These are phyloP conservation scores for Elasticomyces elasticus DNA, from an alignment of 495 filamentous ascomycete genomes.

Conservation along the genomic window DNA sequence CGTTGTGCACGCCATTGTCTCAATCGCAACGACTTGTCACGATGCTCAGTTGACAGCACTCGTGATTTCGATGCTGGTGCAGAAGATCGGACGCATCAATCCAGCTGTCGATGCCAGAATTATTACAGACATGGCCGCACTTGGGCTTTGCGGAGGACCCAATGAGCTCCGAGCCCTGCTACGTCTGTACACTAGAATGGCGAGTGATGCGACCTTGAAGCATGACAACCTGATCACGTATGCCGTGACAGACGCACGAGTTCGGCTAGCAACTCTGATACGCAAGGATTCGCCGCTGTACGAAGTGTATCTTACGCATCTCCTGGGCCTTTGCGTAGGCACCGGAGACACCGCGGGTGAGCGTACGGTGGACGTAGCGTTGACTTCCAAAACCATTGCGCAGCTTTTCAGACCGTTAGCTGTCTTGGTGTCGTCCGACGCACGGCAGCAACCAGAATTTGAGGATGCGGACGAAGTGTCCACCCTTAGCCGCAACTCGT, in stretches of 20 bases:
- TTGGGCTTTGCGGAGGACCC: constrained; percentile 65
- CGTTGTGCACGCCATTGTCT: constrained; percentile 80
- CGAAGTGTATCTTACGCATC: constrained; percentile 66
- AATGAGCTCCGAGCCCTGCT: constrained; percentile 75
- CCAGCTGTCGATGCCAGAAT: constrained; percentile 68
- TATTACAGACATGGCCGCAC: constrained; percentile 63
- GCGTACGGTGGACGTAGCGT: constrained; percentile 60
- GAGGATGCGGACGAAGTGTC: constrained; percentile 43
- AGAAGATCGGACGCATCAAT: constrained; percentile 80
- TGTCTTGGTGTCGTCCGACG: constrained; percentile 51
- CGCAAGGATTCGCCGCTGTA: constrained; percentile 58
- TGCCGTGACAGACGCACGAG: constrained; percentile 63
- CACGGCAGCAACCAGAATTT: constrained; percentile 42
- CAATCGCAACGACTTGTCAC: constrained; percentile 65
- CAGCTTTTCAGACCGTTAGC: constrained; percentile 76
- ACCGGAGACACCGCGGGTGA: constrained; percentile 66
- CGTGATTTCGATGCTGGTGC: constrained; percentile 89
- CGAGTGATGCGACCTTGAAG: constrained; percentile 59
- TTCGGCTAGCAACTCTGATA: constrained; percentile 61
- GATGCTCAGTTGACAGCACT: constrained; percentile 90
- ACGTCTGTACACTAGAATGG: constrained; percentile 66
- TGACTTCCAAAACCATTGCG: constrained; percentile 73
- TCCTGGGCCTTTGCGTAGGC: constrained; percentile 80
- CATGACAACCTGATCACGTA: constrained; percentile 48
- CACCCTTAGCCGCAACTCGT: constrained; percentile 74